Evolutionary conservation across 257 asterid species (phyloP), one percentile per base, ranked within the genome.

Genomic region (Solanum tarapatanum): DNA sequence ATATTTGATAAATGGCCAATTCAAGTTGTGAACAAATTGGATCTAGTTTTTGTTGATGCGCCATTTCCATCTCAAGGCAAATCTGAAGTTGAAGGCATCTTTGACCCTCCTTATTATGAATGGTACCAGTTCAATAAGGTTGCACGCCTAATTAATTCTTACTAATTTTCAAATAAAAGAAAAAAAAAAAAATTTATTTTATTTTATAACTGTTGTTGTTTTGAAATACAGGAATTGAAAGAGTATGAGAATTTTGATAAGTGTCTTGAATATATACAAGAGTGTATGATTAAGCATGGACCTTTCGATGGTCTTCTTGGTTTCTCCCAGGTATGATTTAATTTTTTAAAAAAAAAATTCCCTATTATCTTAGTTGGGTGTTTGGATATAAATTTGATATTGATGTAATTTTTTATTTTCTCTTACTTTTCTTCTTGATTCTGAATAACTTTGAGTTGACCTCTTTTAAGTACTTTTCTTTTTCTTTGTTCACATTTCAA

Each of bases 251-350:
- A 95, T 85, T 94, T 97, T 84, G 99, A 95, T 28, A 91, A 93
- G 87, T 95, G 97, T 86, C 93, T 97, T 89, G 94, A 92, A 51
- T 95, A 90, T 80, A 94, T 97, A 58, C 95, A 97, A 92, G 95
- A 94, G 33, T 93, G 68, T 90, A 92, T 97, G 92, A 88, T 96
- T 19, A 91, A 93, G 45, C 88, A 91, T 55, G 99, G 97, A 5
- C 99, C 98, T 3, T 91, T 95, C 90, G 99, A 97, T 88, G 99
- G 99, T n/a, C 97, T 95, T 90, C 96, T 97, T 87, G 99, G 99
- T 72, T 97, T 97, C 88, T 97, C 99, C 21, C 99, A 95, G 98
- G 99, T 94, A 35, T 30, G 58, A 69, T 83, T 36, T 37, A 5
- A 55, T 55, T 6, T 2, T 16, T 48, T 51, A 2, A 32, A 32